Base-by-base conservation (phyloP, 2,329 filamentous ascomycete species). In the Monascus ruber region DNA sequence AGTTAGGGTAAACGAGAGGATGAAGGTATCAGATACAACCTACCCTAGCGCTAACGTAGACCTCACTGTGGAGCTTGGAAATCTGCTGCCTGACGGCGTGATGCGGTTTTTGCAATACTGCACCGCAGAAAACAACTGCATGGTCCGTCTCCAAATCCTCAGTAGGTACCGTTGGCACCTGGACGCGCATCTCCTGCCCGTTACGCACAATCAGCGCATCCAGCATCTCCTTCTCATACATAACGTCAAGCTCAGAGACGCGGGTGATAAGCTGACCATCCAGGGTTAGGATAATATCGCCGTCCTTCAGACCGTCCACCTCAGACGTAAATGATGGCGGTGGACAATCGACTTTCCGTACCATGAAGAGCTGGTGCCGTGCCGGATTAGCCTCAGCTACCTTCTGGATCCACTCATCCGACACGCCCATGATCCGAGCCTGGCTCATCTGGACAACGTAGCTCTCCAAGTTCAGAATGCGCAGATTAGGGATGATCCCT, bases 61-160 rank as follows among this genome's bases (percentile, higher is more conserved):
- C 84, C 63, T 96, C 89, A 46, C 85, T 93, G 58, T 95, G 89
- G 26, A 98, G 74, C 64, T 94, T 94, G 64, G 82, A 88, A 56
- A 98, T 98, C 62, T 98, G 91, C 63, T 98, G 91, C 24, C 91
- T 78, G 6, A 98, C 93, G 36, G 91, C 91, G 58, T 95, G 88
- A 61, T 98, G 91, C 6, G 91, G 91, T 24, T 84, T 79, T 60
- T 98, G 91, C 34, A 98, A 69, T 10, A 95, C 81, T 27, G 91
- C 91, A 47, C 91, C 91, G 58, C 91, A 98, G 70, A 98, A 98
- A 29, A 85, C 84, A 42, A 98, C 79, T 1, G 89, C 86, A 41
- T 86, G 83, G 52, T 91, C 79, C 1, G 91, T 98, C 68, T 98
- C 91, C 35, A 96, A 75, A 53, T 94, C 85, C 52, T 88, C 79